These are phyloP conservation scores for Millerago galiae DNA, from an alignment of 805 yeast species.

Conservation along the genomic window DNA sequence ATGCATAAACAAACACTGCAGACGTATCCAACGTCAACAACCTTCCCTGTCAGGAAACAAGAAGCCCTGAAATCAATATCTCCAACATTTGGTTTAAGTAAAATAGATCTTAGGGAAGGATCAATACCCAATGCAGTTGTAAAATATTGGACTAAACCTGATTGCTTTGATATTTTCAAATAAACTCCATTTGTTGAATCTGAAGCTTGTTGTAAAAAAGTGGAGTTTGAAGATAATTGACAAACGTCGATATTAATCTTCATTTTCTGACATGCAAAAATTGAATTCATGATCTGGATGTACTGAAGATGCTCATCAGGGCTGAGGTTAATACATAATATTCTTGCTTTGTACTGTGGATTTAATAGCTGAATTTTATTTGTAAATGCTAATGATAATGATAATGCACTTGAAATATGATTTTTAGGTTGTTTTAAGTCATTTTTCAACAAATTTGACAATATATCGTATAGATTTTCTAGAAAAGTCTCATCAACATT, in stretches of 20 bases:
- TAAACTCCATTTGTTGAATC: slow-evolving; percentile 94
- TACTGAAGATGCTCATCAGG: slow-evolving; percentile 77
- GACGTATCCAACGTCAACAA: slow-evolving; percentile 89
- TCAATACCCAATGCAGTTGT: slow-evolving; percentile 80
- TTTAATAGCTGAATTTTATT: slow-evolving; percentile 44
- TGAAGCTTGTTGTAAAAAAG: slow-evolving; percentile 90
- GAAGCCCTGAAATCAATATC: slow-evolving; percentile 92
- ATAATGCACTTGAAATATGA: slow-evolving; percentile 58
- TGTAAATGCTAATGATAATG: slow-evolving; percentile 74
- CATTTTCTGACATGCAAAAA: slow-evolving; percentile 93
- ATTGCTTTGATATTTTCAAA: slow-evolving; percentile 56
- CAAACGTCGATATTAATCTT: slow-evolving; percentile 87
- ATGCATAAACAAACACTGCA: slow-evolving; percentile 91
- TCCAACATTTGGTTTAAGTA: slow-evolving; percentile 69
- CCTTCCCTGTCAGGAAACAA: slow-evolving; percentile 83
- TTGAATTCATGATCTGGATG: slow-evolving; percentile 90
- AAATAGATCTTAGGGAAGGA: slow-evolving; percentile 69
- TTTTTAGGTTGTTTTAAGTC: slow-evolving; percentile 33
- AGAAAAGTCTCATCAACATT: slow-evolving; percentile 70
- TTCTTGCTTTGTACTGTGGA: slow-evolving; percentile 53
- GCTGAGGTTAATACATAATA: slow-evolving; percentile 57
- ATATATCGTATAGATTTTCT: slow-evolving; percentile 39
- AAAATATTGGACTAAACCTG: slow-evolving; percentile 78
- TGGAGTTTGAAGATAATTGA: slow-evolving; percentile 64
- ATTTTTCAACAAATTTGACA: slow-evolving; percentile 22